These are phyloP conservation scores for Boletus sensibilis DNA, from an alignment of 768 basidiomycete species.

Conservation along the genomic window DNA sequence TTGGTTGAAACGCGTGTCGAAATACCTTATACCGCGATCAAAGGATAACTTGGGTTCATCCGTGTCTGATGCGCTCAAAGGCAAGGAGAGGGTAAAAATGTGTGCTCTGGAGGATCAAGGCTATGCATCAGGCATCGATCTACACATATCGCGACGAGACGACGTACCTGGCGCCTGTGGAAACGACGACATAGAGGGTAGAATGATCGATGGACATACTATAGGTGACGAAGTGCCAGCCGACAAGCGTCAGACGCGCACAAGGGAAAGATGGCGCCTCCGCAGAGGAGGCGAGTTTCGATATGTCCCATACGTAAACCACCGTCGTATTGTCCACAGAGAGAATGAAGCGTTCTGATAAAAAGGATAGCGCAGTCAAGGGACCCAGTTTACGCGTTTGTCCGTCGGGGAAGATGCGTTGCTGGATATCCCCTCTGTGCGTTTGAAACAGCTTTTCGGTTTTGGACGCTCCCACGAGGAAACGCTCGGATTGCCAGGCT, in stretches of 20 bases:
- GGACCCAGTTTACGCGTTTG: not conserved
- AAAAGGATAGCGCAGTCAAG: not conserved
- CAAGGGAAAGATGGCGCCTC: not conserved
- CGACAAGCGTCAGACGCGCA: conserved; percentile 3
- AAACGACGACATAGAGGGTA: conserved; percentile 13
- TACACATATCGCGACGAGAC: not conserved
- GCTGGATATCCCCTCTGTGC: not conserved
- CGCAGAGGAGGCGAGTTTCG: not conserved
- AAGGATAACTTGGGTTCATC: not conserved
- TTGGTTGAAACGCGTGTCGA: conserved; percentile 3
- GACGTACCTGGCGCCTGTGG: conserved; percentile 8
- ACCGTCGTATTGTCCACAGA: conserved; percentile 6
- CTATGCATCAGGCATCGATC: not conserved
- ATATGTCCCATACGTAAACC: conserved; percentile 16
- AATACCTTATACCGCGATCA: not conserved
- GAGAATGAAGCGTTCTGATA: conserved; percentile 13
- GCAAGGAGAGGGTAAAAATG: conserved; percentile 9
- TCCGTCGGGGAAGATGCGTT: not conserved
- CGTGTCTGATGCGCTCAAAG: not conserved
- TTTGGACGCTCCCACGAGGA: conserved; percentile 9
- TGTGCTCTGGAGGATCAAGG: conserved; percentile 3
- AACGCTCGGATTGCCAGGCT: not conserved
- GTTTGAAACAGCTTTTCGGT: conserved; percentile 1
- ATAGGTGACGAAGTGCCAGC: conserved; percentile 2
- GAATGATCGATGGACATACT: conserved; percentile 11